These are phyloP conservation scores for Daucus carota DNA, from an alignment of 129 eudicot genomes.

Conservation along the genomic window DH1_v3.0 NC_030382.2:13244001-13244500, in stretches of 20 bases:
- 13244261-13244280: neutral
- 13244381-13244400: no score
- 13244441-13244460: neutral
- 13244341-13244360: neutral
- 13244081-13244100: neutral
- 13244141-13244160: neutral
- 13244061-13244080: neutral
- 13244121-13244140: neutral
- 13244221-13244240: slow-evolving; percentile 1
- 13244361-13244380: no score
- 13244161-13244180: neutral
- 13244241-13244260: slow-evolving; percentile 9
- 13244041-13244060: neutral
- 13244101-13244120: neutral
- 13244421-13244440: neutral
- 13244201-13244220: neutral
- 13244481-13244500: no score
- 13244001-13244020: no score
- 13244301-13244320: neutral
- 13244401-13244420: neutral
- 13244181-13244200: no score
- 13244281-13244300: neutral
- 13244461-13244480: neutral
- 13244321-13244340: no score
- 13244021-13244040: neutral